Conservation (phyloP, 2,329 filamentous ascomycete genomes). For the Ceratocystis lukuohia region DNA sequence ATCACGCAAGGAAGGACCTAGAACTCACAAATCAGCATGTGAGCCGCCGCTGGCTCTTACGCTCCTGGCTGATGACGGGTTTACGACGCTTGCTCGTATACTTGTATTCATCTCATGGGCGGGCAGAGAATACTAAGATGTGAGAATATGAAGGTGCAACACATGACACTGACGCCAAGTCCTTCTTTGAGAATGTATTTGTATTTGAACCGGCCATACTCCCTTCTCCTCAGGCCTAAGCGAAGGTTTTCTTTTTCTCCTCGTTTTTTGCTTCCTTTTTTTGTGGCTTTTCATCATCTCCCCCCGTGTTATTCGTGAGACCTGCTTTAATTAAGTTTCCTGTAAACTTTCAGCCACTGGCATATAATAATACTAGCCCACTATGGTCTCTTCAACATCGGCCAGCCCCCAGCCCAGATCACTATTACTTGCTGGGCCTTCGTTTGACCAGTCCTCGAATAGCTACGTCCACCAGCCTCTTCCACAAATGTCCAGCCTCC, state of each 20-base stretch:
- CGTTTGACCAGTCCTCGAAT: not conserved
- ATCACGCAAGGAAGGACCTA: not conserved
- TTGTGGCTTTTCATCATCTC: not conserved
- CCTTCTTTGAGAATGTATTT: not conserved
- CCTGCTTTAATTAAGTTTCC: not conserved
- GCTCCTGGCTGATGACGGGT: not conserved
- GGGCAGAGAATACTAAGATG: not conserved
- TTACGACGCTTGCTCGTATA: constrained; percentile 8
- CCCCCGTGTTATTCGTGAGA: not conserved
- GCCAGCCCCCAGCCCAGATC: not conserved
- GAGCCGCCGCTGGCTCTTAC: not conserved
- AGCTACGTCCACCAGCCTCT: not conserved
- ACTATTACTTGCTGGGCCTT: not conserved
- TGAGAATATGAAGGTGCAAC: not conserved
- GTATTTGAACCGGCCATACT: not conserved
- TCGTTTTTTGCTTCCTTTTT: not conserved
- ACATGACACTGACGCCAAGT: not conserved
- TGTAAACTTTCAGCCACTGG: not conserved
- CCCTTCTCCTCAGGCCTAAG: not conserved
- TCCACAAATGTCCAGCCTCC: too few relatives aligned
- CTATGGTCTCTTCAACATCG: not conserved
- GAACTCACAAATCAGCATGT: not conserved
- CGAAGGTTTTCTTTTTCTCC: not conserved
- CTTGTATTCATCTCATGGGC: not conserved
- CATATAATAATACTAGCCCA: not conserved